A percentile compares a stretch with the other conserved stretches of the same genome.
phyloP scores from a whole-genome alignment of 495 filamentous ascomycete species.

The Bombardia bombarda region DNA sequence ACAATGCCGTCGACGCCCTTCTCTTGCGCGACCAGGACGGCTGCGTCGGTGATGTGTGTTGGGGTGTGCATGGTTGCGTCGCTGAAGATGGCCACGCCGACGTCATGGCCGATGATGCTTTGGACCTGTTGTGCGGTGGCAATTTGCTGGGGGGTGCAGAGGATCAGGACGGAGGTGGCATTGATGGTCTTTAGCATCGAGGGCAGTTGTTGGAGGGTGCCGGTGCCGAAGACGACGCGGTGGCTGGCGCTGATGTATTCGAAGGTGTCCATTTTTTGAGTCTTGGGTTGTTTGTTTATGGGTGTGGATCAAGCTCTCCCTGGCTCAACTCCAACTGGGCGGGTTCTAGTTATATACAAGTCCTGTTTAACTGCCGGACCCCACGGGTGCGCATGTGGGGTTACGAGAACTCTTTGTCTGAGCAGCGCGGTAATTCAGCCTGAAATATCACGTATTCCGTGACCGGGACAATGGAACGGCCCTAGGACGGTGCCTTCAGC shows the following conservation, averaged over 20 bases:
- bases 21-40: not conserved
- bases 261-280: not conserved
- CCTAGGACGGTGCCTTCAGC: constrained; percentile 82
- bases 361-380: not conserved
- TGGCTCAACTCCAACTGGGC: too few species aligned
- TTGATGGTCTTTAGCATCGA: constrained; percentile 2
- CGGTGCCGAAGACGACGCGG: not conserved
- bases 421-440: too few species aligned
- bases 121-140: not conserved
- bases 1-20: constrained; percentile 19
- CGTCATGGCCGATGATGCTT: not conserved
- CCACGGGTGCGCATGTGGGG: not conserved
- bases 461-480: too few species aligned
- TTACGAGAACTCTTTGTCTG: too few species aligned
- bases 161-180: not conserved
- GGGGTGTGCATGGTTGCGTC: constrained; percentile 1
- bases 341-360: not conserved
- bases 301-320: not conserved
- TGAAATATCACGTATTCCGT: too few species aligned
- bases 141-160: constrained; percentile 1
- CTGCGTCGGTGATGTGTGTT: not conserved
- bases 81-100: constrained; percentile 1
- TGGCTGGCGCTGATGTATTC: constrained; percentile 2
- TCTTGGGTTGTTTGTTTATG: not conserved
- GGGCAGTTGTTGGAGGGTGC: not conserved